A percentile compares a stretch with the other conserved stretches of the same genome.
phyloP scores from a whole-genome alignment of 179 eudicot species.

The Patellifolia procumbens region DNA sequence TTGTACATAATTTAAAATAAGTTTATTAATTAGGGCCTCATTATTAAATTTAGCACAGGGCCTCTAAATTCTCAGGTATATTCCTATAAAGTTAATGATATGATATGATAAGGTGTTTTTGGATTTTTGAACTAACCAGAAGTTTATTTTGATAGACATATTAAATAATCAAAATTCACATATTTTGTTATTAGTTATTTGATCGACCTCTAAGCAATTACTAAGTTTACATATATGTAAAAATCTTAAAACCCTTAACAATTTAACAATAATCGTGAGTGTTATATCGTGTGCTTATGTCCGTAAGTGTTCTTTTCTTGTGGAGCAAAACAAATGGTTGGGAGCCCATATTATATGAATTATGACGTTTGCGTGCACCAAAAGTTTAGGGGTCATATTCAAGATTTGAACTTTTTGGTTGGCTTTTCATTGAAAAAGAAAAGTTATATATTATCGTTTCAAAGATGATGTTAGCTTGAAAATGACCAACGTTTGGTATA shows the following conservation, averaged over 20 bases:
- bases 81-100: not conserved
- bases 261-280: not conserved
- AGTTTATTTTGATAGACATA: not conserved
- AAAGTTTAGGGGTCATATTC: not conserved
- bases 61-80: too few species aligned
- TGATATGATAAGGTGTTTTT: not conserved
- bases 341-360: not conserved
- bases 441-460: not conserved
- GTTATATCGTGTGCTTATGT: too few species aligned
- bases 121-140: not conserved
- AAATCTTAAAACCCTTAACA: not conserved
- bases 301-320: not conserved
- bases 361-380: slow-evolving; percentile 16
- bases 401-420: slow-evolving; percentile 5
- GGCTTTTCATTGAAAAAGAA: not conserved
- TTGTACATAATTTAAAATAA: too few species aligned
- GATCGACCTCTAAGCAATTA: not conserved
- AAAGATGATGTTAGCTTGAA: not conserved
- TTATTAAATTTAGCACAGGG: too few species aligned
- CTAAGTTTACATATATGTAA: not conserved
- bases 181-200: not conserved
- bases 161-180: not conserved
- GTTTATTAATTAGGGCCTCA: too few species aligned
- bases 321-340: slow-evolving; percentile 1
- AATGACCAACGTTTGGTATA: not conserved